Percentiles rank a stretch among this genome's conserved stretches.
Conservation (phyloP, 2,329 filamentous ascomycete genomes). For the Sarocladium oryzae region DNA sequence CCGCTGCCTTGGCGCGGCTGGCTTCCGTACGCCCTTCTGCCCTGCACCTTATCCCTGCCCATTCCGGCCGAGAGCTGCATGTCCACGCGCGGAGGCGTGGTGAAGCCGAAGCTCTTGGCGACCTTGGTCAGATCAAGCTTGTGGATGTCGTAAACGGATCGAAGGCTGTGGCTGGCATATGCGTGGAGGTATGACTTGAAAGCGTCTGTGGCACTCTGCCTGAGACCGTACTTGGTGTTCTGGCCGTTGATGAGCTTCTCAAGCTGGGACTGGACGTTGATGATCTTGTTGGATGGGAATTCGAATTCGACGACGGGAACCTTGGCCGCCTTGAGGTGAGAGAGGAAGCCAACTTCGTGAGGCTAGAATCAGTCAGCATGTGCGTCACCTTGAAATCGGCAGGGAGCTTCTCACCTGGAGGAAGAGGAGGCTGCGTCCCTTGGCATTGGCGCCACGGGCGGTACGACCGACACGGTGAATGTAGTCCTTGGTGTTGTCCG, state of each 20-base stretch:
- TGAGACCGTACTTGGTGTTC: constrained; percentile 78
- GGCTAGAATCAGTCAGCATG: constrained; percentile 48
- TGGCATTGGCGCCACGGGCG: constrained; percentile 74
- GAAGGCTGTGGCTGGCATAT: constrained; percentile 67
- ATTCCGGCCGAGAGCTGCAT: constrained; percentile 77
- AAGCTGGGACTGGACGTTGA: constrained; percentile 83
- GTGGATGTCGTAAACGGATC: constrained; percentile 66
- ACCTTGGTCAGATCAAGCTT: constrained; percentile 79
- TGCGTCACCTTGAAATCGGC: not conserved
- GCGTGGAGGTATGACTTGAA: constrained; percentile 91
- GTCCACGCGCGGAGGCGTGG: constrained; percentile 72
- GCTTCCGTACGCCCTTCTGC: constrained; percentile 67
- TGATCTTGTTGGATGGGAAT: constrained; percentile 84
- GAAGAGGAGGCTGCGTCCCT: constrained; percentile 88
- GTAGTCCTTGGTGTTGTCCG: constrained; percentile 84
- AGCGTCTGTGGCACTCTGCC: constrained; percentile 73
- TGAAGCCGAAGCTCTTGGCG: constrained; percentile 77
- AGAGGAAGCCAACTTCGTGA: constrained; percentile 84
- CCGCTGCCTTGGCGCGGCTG: constrained; percentile 57
- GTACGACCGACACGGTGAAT: constrained; percentile 96
- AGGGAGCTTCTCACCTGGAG: constrained; percentile 32
- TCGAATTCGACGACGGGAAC: constrained; percentile 96
- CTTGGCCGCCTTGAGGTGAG: constrained; percentile 81
- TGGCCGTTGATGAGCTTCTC: constrained; percentile 81
- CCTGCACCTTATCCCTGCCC: constrained; percentile 60